Conservation (phyloP, 1,139 yeast genomes). For the Petasospora fabianii region DNA sequence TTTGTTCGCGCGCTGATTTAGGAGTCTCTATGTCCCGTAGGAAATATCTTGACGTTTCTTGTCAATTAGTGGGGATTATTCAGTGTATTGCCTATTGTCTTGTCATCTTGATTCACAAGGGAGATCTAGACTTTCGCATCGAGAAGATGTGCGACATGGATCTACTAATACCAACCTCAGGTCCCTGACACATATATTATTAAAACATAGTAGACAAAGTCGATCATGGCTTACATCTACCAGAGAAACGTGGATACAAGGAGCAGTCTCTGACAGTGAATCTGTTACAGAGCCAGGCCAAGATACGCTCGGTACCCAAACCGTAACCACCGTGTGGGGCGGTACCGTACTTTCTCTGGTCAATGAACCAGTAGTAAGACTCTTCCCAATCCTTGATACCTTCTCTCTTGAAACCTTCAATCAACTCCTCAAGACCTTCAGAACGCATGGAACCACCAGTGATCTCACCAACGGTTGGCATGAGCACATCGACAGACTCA, state of each 20-base stretch:
- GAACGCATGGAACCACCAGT: slow-evolving; percentile 99
- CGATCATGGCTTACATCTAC: slow-evolving; percentile 88
- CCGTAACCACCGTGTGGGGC: slow-evolving; percentile 99
- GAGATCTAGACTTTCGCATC: no score
- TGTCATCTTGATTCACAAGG: no score
- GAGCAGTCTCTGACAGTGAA: slow-evolving; percentile 98
- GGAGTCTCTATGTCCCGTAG: no score
- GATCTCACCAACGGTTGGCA: slow-evolving; percentile 98
- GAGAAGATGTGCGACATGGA: no score
- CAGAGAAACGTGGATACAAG: slow-evolving; percentile 94
- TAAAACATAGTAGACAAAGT: not conserved
- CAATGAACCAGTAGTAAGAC: slow-evolving; percentile 95
- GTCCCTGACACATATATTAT: no score
- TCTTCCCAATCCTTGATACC: slow-evolving; percentile 66
- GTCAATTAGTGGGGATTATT: no score
- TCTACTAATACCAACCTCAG: not conserved
- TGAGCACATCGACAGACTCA: slow-evolving; percentile 94
- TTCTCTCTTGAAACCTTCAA: slow-evolving; percentile 91
- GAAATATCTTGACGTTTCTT: no score
- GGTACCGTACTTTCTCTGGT: slow-evolving; percentile 94
- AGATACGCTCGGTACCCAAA: slow-evolving; percentile 93
- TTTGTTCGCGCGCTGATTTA: no score
- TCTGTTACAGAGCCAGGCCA: slow-evolving; percentile 97
- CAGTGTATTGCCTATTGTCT: no score
- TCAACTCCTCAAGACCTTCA: slow-evolving; percentile 70